These are phyloP conservation scores for Osmanthus fragrans DNA, from an alignment of 257 asterid genomes.

Conservation along the genomic window DNA sequence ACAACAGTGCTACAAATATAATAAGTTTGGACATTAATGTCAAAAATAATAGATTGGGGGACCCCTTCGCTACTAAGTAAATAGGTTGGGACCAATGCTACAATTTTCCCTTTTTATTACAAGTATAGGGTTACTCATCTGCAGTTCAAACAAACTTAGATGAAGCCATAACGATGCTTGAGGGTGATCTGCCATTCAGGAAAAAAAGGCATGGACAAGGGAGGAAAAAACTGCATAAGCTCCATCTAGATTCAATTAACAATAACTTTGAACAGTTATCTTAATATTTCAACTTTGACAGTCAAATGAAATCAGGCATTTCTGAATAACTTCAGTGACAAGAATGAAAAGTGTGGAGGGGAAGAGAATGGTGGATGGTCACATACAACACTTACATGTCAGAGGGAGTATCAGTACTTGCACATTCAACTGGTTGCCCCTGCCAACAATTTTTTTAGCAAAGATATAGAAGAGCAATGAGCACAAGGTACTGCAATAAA, in stretches of 20 bases:
- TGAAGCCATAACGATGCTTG: neutral
- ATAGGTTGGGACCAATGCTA: neutral
- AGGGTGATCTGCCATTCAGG: neutral
- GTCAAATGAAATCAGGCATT: neutral
- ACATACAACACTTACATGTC: constrained; percentile 54
- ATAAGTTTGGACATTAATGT: neutral
- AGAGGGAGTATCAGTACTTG: constrained; percentile 59
- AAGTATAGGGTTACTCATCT: neutral
- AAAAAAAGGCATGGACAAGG: neutral
- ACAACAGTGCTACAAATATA: neutral
- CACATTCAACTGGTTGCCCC: constrained; percentile 59
- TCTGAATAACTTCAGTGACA: neutral
- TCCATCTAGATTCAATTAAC: neutral
- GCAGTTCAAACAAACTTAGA: neutral
- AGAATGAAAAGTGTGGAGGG: neutral
- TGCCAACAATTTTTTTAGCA: constrained; percentile 30
- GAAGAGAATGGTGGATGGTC: constrained; percentile 3
- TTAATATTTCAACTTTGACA: neutral
- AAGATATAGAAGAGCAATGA: neutral
- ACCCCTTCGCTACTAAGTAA: neutral
- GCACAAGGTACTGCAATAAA: constrained; percentile 22
- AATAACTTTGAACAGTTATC: neutral
- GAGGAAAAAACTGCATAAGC: neutral
- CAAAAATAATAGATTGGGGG: neutral
- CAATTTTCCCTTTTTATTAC: neutral